These are phyloP conservation scores for Penicillium brasilianum DNA, from an alignment of 2,329 filamentous ascomycete species.

Conservation along the genomic window DNA sequence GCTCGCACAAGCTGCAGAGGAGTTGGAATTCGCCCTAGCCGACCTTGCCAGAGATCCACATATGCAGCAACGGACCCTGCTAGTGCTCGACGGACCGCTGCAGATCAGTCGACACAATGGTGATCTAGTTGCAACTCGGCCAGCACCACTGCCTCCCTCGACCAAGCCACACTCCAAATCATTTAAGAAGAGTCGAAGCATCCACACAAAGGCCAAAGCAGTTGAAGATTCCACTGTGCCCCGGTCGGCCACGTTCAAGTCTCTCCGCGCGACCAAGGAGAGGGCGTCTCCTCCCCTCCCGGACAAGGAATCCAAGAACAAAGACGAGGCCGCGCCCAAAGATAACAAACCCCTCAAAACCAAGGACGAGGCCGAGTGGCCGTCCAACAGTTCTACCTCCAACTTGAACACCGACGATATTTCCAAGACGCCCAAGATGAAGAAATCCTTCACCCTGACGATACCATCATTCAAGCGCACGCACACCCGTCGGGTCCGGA, in stretches of 20 bases:
- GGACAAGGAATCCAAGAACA: slow-evolving; percentile 4
- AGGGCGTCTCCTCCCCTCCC: neutral
- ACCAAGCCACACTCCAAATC: slow-evolving; percentile 23
- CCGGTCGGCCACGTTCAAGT: neutral
- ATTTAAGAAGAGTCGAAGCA: slow-evolving; percentile 5
- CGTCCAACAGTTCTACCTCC: neutral
- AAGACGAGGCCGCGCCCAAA: slow-evolving; percentile 6
- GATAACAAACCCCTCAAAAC: neutral
- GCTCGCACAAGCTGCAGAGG: slow-evolving; percentile 42
- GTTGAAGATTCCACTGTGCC: neutral
- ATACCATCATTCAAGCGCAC: slow-evolving; percentile 18
- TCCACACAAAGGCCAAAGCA: slow-evolving; percentile 7
- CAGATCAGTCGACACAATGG: slow-evolving; percentile 43
- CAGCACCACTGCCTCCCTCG: slow-evolving; percentile 37
- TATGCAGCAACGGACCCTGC: slow-evolving; percentile 16
- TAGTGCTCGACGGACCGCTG: slow-evolving; percentile 35
- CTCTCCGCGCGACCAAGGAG: slow-evolving; percentile 1
- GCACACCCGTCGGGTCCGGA: neutral
- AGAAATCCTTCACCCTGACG: slow-evolving; percentile 17
- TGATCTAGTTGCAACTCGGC: slow-evolving; percentile 40
- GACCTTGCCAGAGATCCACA: slow-evolving; percentile 8
- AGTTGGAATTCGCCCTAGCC: slow-evolving; percentile 33
- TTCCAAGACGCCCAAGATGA: slow-evolving; percentile 6
- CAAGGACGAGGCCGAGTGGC: neutral
- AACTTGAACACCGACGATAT: neutral